A percentile compares a stretch with the other conserved stretches of the same genome.
These are phyloP conservation scores for Chamaenerion angustifolium DNA, from an alignment of 345 rosid species.

Conservation along the genomic window DNA sequence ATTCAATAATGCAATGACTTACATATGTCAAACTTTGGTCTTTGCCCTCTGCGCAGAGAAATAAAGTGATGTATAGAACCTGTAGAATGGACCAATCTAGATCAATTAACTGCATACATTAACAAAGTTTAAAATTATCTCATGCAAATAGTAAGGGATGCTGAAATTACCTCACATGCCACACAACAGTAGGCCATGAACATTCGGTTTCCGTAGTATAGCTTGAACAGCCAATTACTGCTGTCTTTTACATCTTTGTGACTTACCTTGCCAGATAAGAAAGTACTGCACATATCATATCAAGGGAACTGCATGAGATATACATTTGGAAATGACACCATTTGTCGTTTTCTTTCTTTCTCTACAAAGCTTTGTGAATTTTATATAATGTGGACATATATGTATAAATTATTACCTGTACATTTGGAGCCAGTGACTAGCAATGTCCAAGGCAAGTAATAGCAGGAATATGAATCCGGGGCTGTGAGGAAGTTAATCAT, in stretches of 20 bases:
- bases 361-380: too few relatives aligned
- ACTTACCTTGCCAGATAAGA: slow-evolving; percentile 72
- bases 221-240: slow-evolving; percentile 78
- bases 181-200: slow-evolving; percentile 89
- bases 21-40: slow-evolving; percentile 40
- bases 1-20: slow-evolving; percentile 16
- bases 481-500: slow-evolving; percentile 18
- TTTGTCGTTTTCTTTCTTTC: too few relatives aligned
- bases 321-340: too few relatives aligned
- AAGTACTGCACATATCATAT: slow-evolving; percentile 47
- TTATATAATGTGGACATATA: too few relatives aligned
- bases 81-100: slow-evolving; percentile 12
- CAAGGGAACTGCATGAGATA: too few relatives aligned
- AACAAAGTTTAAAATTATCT: slow-evolving; percentile 1
- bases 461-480: slow-evolving; percentile 82
- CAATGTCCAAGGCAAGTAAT: slow-evolving; percentile 77
- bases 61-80: slow-evolving; percentile 76
- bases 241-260: slow-evolving; percentile 96
- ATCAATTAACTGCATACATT: neutral
- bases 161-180: slow-evolving; percentile 68
- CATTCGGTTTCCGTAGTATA: slow-evolving; percentile 84
- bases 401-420: slow-evolving; percentile 38
- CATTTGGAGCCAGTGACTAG: slow-evolving; percentile 96
- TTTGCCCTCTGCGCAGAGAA: slow-evolving; percentile 35
- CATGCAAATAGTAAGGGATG: slow-evolving; percentile 1